Evolutionary conservation across 78 protist species (phyloP).

Genomic region (Dictyostelium brefeldianum): DNA sequence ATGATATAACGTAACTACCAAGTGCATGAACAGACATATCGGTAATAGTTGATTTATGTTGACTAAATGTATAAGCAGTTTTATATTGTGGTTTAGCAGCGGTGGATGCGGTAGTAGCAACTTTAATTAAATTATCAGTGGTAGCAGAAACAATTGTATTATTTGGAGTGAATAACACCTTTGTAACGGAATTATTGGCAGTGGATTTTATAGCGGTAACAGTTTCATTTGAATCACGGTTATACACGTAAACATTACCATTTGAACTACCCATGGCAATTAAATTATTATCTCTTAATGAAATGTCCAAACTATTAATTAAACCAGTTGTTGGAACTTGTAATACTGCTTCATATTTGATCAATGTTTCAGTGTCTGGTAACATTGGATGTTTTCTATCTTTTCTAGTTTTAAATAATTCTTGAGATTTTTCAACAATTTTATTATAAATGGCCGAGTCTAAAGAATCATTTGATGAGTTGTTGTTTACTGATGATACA

Average conservation of each 20-base stretch:
- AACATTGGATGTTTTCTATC: slow-evolving; percentile 67
- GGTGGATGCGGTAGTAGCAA: not conserved
- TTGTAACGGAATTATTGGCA: not conserved
- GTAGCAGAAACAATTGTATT: slow-evolving; percentile 65
- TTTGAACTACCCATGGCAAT: slow-evolving; percentile 80
- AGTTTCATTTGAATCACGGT: not conserved
- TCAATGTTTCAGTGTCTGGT: slow-evolving; percentile 39
- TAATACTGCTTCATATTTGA: not conserved
- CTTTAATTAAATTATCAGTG: slow-evolving; percentile 64
- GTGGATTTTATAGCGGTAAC: not conserved
- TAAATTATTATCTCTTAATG: not conserved
- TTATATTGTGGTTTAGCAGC: not conserved
- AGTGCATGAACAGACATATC: slow-evolving; percentile 85
- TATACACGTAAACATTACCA: slow-evolving; percentile 42
- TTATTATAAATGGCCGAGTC: not conserved
- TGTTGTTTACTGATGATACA: not conserved
- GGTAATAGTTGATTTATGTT: slow-evolving; percentile 66
- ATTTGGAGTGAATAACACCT: slow-evolving; percentile 86
- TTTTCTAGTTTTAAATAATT: slow-evolving; percentile 78
- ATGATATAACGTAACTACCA: slow-evolving; percentile 78
- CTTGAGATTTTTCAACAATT: slow-evolving; percentile 36
- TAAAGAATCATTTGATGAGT: not conserved
- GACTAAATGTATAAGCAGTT: not conserved
- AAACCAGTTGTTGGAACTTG: slow-evolving; percentile 6
- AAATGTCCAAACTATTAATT: slow-evolving; percentile 63